These are phyloP conservation scores for Sporothrix inflata DNA, from an alignment of 2,329 filamentous ascomycete genomes.

Conservation along the genomic window DNA sequence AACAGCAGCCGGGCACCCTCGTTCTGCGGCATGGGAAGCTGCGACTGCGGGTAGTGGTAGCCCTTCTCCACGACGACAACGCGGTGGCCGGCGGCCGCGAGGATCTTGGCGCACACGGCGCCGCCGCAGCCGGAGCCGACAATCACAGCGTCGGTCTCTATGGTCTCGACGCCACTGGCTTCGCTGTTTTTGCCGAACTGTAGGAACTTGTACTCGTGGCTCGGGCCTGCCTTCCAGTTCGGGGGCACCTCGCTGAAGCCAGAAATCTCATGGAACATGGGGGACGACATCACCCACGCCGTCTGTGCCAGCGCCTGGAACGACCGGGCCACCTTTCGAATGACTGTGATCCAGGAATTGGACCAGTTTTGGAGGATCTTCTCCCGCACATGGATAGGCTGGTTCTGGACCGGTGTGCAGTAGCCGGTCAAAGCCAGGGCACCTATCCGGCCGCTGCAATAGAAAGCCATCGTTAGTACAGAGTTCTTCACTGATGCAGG, in stretches of 20 bases:
- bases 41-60: slow-evolving; percentile 72
- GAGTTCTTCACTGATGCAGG: too few species aligned
- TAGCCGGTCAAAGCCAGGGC: slow-evolving; percentile 70
- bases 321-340: slow-evolving; percentile 60
- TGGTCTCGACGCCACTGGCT: slow-evolving; percentile 51
- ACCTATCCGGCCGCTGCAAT: slow-evolving; percentile 50
- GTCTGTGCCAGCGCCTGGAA: slow-evolving; percentile 59
- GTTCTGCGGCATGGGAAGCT: slow-evolving; percentile 73
- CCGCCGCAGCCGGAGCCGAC: slow-evolving; percentile 88
- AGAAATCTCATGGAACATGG: slow-evolving; percentile 57
- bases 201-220: slow-evolving; percentile 63
- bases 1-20: slow-evolving; percentile 67
- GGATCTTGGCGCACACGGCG: slow-evolving; percentile 76
- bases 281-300: slow-evolving; percentile 59
- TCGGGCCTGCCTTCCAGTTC: slow-evolving; percentile 54
- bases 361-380: slow-evolving; percentile 66
- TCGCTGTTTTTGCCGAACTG: slow-evolving; percentile 51
- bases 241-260: slow-evolving; percentile 61
- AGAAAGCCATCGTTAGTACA: neutral
- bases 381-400: slow-evolving; percentile 63
- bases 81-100: slow-evolving; percentile 72
- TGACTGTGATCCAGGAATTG: slow-evolving; percentile 56
- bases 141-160: slow-evolving; percentile 82
- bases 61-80: slow-evolving; percentile 75
- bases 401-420: slow-evolving; percentile 62